Evolutionary conservation across 2,329 filamentous ascomycete species (phyloP), one percentile per base, ranked within the genome.

Genomic region (Scopulariopsis brevicaulis): DNA sequence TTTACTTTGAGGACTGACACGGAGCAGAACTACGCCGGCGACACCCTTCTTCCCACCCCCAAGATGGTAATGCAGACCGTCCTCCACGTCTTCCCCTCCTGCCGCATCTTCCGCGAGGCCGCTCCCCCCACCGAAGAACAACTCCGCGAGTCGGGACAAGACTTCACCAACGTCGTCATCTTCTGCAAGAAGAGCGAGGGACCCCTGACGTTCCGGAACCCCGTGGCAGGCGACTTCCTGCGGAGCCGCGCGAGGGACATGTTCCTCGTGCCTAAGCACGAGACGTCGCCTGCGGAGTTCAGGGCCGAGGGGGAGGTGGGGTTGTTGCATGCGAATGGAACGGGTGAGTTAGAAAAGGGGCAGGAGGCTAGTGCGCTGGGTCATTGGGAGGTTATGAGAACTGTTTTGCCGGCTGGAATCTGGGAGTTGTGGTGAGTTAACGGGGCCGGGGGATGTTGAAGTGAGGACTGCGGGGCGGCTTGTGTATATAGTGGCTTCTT

Each of bases 131-230:
- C 51, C 51, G 24, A 28, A 12, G 48, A 57, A 40, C 48, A 48
- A 32, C 2, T 74, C 81, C 4, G 71, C 72, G 67, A 73, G 50
- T 70, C 75, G 20, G 76, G 75, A 2, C 72, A 74, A 32, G 89
- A 96, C 67, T 96, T 97, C 70, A 90, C 91, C 68, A 99, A 99
- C 75, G 90, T 97, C 81, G 89, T 97, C 53, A 84, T 97, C 60
- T 96, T 96, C 75, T 99, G 94, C 77, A 85, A 82, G 59, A 93
- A 91, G 72, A 76, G 74, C 12, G 59, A 61, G 25, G 65, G 65
- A 3, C 65, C 73, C 0, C 72, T 91, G 43, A 73, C 68, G 0
- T 97, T 97, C 74, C 81, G 92, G 14, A 66, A 76, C 18, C 82
- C 91, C 0, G 74, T 71, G 0, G 70, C 78, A 7, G 73, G 74